Conservation (phyloP, 2,329 filamentous ascomycete genomes). For the Cercospora brassicicola region DNA sequence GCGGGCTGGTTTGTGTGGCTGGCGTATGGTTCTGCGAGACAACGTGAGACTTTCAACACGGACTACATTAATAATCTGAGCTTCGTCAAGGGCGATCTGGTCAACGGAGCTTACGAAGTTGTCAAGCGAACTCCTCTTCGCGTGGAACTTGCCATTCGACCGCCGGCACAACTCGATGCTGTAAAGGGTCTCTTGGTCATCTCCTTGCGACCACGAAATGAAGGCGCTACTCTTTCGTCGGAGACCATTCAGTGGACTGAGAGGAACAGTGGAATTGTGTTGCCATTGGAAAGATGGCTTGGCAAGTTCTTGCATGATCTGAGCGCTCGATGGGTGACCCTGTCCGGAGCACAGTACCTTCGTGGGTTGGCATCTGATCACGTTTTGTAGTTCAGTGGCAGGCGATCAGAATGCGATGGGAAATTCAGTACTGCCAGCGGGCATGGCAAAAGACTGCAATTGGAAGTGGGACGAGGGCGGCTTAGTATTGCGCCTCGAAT, state of each 20-base stretch:
- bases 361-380: neutral
- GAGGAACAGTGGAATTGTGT: constrained; percentile 16
- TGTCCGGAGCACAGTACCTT: constrained; percentile 23
- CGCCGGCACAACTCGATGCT: constrained; percentile 1
- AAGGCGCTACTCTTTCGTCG: constrained; percentile 23
- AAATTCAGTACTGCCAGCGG: neutral
- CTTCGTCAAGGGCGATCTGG: constrained; percentile 27
- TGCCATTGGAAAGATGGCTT: constrained; percentile 27
- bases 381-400: neutral
- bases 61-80: constrained; percentile 24
- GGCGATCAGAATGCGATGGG: neutral
- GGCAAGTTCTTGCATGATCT: constrained; percentile 24
- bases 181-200: constrained; percentile 23
- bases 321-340: constrained; percentile 18
- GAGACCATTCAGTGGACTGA: constrained; percentile 30
- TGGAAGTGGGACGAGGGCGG: neutral
- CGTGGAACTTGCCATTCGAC: constrained; percentile 22
- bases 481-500: too few species aligned
- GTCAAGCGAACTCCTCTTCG: constrained; percentile 21
- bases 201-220: constrained; percentile 21
- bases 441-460: neutral
- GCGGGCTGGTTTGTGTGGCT: constrained; percentile 25
- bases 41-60: constrained; percentile 23
- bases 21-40: constrained; percentile 4
- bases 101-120: constrained; percentile 28